phyloP scores from a whole-genome alignment of 192 early-diverging fungal species.

The Allomyces macrogynus region DNA sequence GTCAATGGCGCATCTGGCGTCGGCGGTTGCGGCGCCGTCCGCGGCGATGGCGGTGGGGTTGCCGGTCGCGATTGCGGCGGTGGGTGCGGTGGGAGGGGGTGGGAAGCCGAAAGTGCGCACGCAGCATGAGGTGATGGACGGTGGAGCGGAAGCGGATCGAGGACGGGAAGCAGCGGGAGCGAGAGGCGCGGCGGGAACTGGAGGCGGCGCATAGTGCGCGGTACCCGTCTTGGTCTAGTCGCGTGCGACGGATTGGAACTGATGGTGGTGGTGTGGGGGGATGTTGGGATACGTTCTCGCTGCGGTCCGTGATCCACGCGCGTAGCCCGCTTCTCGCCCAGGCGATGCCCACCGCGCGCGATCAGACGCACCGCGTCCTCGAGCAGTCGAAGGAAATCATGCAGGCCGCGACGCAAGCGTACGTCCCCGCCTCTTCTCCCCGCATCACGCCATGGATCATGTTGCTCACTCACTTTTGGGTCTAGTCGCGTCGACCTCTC shows the following conservation, averaged over 20 bases:
- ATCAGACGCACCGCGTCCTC: background rate
- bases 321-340: background rate
- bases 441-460: too few relatives aligned
- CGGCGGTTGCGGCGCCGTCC: background rate
- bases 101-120: background rate
- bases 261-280: too few relatives aligned
- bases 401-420: background rate
- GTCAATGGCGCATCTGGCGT: background rate
- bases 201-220: too few relatives aligned
- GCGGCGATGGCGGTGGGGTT: background rate
- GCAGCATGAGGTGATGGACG: background rate
- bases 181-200: too few relatives aligned
- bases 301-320: background rate
- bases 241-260: too few relatives aligned
- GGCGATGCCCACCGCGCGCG: background rate
- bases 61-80: background rate
- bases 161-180: too few relatives aligned
- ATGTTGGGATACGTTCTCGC: background rate
- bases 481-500: too few relatives aligned
- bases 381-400: background rate
- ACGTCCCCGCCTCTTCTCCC: too few relatives aligned
- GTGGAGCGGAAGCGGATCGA: background rate
- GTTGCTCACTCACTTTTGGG: too few relatives aligned
- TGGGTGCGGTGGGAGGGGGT: background rate
- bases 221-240: too few relatives aligned